Evolutionary conservation across 768 basidiomycete species (phyloP).

Genomic region (Leucosporidium scottii): DNA sequence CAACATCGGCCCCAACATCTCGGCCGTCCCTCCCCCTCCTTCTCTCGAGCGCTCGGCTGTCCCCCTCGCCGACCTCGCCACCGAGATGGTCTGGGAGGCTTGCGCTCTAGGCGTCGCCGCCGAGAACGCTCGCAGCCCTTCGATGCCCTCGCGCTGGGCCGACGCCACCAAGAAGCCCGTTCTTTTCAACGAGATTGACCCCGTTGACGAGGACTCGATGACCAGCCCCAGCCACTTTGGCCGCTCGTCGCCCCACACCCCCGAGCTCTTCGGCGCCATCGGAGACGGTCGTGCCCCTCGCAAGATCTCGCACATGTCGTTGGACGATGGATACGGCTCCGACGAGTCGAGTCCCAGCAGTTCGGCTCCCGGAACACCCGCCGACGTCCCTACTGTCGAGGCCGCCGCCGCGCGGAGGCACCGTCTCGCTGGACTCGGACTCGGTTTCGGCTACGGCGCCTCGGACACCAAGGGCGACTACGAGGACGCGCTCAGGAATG

Average conservation of each 20-base stretch:
- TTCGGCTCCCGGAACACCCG: slow-evolving; percentile 24
- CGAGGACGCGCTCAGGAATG: neutral
- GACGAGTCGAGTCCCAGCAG: slow-evolving; percentile 18
- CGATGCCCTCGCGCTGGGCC: neutral
- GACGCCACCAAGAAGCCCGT: neutral
- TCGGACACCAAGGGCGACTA: neutral
- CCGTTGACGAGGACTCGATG: neutral
- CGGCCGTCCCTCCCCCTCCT: slow-evolving; percentile 33
- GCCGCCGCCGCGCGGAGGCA: slow-evolving; percentile 18
- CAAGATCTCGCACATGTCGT: slow-evolving; percentile 3
- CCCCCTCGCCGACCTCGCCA: slow-evolving; percentile 32
- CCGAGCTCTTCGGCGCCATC: slow-evolving; percentile 29
- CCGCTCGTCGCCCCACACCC: neutral
- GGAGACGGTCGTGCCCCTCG: slow-evolving; percentile 21
- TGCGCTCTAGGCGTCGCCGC: slow-evolving; percentile 9
- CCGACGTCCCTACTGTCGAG: slow-evolving; percentile 12
- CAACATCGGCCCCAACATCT: slow-evolving; percentile 31
- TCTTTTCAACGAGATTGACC: slow-evolving; percentile 2
- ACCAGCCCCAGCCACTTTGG: too few relatives aligned
- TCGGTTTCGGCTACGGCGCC: slow-evolving; percentile 11
- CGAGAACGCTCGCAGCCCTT: slow-evolving; percentile 12
- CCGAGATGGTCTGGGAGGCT: slow-evolving; percentile 35
- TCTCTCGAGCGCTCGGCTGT: slow-evolving; percentile 34
- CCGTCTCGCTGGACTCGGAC: slow-evolving; percentile 28
- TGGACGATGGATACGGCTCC: slow-evolving; percentile 17